Evolutionary conservation across 1,139 yeast genomes (phyloP).

Genomic region (Scheffersomyces insectosa): DNA sequence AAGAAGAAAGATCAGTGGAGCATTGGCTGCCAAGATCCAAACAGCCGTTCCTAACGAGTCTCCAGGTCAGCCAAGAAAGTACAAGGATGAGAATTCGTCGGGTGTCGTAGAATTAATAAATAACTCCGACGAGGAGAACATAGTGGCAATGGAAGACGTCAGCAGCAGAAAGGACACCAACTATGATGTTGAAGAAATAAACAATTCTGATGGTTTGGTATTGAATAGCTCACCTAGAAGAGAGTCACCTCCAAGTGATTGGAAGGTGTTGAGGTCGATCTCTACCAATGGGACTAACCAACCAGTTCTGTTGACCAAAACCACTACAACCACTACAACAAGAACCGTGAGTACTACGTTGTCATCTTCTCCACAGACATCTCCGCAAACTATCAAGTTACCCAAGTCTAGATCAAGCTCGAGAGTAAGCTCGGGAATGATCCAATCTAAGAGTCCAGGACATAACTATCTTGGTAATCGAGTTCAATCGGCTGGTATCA

Average conservation of each 20-base stretch:
- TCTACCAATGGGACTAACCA: conserved; percentile 37
- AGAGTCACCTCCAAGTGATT: conserved; percentile 25
- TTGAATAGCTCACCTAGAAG: conserved; percentile 24
- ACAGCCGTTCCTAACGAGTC: conserved; percentile 87
- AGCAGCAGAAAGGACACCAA: conserved; percentile 19
- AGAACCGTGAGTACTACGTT: conserved; percentile 48
- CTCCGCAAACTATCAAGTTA: conserved; percentile 29
- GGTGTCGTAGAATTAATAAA: conserved; percentile 31
- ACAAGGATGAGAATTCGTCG: conserved; percentile 33
- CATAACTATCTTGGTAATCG: conserved; percentile 14
- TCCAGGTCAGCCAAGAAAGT: conserved; percentile 96
- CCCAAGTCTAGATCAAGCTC: conserved; percentile 38
- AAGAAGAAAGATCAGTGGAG: conserved; percentile 69
- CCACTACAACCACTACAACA: conserved; percentile 51
- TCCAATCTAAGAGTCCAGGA: conserved; percentile 16
- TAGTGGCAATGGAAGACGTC: conserved; percentile 27
- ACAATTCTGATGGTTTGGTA: conserved; percentile 16
- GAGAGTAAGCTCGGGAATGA: conserved; percentile 28
- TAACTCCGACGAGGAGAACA: conserved; percentile 42
- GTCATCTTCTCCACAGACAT: conserved; percentile 44
- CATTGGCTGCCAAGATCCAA: conserved; percentile 64
- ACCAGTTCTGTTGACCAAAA: conserved; percentile 47
- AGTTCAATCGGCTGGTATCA: conserved; percentile 39
- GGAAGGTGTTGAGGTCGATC: conserved; percentile 46
- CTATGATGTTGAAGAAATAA: conserved; percentile 15